A percentile compares a stretch with the other conserved stretches of the same genome.
Conservation (phyloP, 2,329 filamentous ascomycete species). For the Aspergillus pseudonomiae region DNA sequence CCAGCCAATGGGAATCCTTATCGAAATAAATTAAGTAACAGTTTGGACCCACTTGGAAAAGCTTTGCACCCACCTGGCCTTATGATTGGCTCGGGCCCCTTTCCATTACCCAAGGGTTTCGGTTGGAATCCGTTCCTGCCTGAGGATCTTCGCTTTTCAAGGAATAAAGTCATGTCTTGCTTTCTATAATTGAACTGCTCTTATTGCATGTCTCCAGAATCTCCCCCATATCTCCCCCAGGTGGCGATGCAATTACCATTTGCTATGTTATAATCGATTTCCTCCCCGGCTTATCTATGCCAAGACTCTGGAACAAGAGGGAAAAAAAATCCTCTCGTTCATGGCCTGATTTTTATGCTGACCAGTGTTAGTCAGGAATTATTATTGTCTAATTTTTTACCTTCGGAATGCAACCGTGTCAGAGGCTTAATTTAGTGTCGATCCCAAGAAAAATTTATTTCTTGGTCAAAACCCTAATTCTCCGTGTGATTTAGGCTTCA, state of each 20-base stretch:
- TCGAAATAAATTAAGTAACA: constrained; percentile 14
- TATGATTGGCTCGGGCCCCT: not conserved
- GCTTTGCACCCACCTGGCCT: not conserved
- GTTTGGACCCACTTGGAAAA: not conserved
- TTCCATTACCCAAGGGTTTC: not conserved
- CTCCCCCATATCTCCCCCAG: constrained; percentile 1
- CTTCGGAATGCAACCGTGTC: not conserved
- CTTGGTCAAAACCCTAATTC: not conserved
- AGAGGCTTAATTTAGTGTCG: not conserved
- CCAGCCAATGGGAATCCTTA: not conserved
- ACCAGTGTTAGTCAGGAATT: not conserved
- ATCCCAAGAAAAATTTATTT: not conserved
- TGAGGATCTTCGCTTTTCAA: not conserved
- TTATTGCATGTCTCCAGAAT: not conserved
- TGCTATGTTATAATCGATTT: constrained; percentile 3
- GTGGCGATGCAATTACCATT: constrained; percentile 1
- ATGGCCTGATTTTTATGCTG: not conserved
- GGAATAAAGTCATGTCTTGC: not conserved
- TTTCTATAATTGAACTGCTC: not conserved
- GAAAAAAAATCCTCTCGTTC: not conserved
- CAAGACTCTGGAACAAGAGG: not conserved
- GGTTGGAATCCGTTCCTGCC: not conserved
- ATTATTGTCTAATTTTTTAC: not conserved
- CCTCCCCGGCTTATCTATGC: not conserved
- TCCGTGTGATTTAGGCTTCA: not conserved